Base-by-base conservation (phyloP, 1,139 yeast species). In the Scheffersomyces insectosa region DNA sequence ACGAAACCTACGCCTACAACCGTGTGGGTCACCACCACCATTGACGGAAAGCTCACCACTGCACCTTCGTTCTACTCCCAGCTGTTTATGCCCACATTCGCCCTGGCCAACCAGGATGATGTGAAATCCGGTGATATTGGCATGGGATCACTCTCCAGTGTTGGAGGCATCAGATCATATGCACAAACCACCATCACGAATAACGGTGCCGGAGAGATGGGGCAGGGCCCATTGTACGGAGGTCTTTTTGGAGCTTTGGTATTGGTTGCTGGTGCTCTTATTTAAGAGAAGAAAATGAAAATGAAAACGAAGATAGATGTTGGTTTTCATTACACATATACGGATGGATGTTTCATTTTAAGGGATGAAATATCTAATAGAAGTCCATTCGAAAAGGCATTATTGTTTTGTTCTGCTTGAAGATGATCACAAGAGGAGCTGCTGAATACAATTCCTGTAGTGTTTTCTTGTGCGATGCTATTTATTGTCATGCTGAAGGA, bases 1-100 rank as follows among this genome's bases (percentile, higher is more conserved):
- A 20, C 20, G 34, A 31, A 13, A 14, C 23, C 34, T 6, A 48
- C 48, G 3, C 40, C 60, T 3, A 46, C 55, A 6, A 62, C 68
- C 5, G 68, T 70, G 2, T 72, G 69, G 65, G 59, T 65, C 10
- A 73, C 79, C 11, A 47, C 62, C 30, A 72, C 77, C 5, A 50
- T 56, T 2, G 49, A 56, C 33, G 77, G 78, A 2, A 55, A 45
- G 14, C 42, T 60, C 11, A 52, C 62, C 1, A 66, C 66, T n/a
- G 52, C 62, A n/a, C 58, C 58, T 30, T 52, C 71, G 0, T 37
- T 47, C 7, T 74, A 52, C 49, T 35, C 49, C n/a, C 79, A 73
- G 48, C 37, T 57, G 2, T 73, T 74, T 48, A 56, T 57, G 59
- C 41, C 55, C 13, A 62, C 66, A 0, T 56, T 51, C 43, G 45